Evolutionary conservation across 805 yeast genomes (phyloP), one percentile per base, ranked within the genome.

Genomic region (Suhomyces sp.): DNA sequence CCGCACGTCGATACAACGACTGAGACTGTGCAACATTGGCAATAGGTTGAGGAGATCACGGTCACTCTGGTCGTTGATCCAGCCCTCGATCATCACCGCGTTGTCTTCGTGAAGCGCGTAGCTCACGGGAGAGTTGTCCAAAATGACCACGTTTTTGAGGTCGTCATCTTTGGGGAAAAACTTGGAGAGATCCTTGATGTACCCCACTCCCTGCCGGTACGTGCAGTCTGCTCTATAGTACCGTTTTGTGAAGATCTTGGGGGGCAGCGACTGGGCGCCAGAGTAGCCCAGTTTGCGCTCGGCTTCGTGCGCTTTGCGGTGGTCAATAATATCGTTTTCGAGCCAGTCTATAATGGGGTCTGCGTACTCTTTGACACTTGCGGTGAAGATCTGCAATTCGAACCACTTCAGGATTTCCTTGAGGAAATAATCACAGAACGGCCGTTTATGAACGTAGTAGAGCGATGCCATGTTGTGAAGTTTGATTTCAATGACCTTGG

Each of bases 1-100:
- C 58, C 97, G 75, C 22, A 93, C 97, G 68, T 93, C 99, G 7
- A 90, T 84, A 26, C 93, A 84, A 57, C 83, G 81, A 53, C 96
- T 78, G 62, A 94, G 70, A 26, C 93, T 86, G 61, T 85, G 81
- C 44, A 90, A 71, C 63, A 94, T 72, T 1, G 99, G 98, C 44
- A 94, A 68, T 49, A 94, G 71, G 61, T 90, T 85, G 69, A 94
- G 73, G 54, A 94, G 73, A 62, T 90, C 96, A 22, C 85, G 76
- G 65, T 94, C 99, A 36, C 86, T 82, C n/a, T 96, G 96, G 69
- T 94, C 99, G 64, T 88, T 90, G 57, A 94, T 90, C 99, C 99
- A 94, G 46, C 99, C 98, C 70, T 92, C 97, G 6, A 94, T 90
- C 73, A 87, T 85, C 22, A 94, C 86, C 1, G 97, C 99, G 64